Conservation (phyloP, 169 alveolate species). For the Haemoproteus tartakovskyi region DNA sequence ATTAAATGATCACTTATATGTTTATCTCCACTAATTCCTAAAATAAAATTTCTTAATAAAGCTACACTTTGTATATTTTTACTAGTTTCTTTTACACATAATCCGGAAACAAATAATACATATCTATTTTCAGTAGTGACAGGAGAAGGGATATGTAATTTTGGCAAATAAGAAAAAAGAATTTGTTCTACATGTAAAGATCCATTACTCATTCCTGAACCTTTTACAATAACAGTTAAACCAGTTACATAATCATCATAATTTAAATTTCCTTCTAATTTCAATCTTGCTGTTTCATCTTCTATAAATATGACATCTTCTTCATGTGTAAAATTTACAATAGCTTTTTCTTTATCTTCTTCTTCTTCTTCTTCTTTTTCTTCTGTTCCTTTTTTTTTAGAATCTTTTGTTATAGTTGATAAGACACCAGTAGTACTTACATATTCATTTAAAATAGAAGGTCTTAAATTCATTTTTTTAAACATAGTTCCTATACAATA, state of each 20-base stretch:
- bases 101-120: constrained; percentile 60
- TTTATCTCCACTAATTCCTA: constrained; percentile 52
- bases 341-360: no score
- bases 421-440: no score
- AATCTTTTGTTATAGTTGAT: no score
- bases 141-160: constrained; percentile 13
- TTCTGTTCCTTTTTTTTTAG: no score
- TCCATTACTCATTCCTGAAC: constrained; percentile 58
- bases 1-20: constrained; percentile 19
- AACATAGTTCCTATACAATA: constrained; percentile 70
- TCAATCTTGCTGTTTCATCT: constrained; percentile 61
- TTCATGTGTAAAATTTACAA: constrained; percentile 27
- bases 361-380: no score
- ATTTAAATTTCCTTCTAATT: constrained; percentile 60
- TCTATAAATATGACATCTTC: constrained; percentile 46
- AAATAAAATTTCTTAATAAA: constrained; percentile 41
- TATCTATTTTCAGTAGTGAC: constrained; percentile 42
- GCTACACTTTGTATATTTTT: constrained; percentile 14
- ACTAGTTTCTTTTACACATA: constrained; percentile 20
- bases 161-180: constrained; percentile 53
- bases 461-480: constrained; percentile 72
- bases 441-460: constrained; percentile 71
- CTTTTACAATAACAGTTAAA: constrained; percentile 21
- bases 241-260: constrained; percentile 53
- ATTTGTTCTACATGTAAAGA: constrained; percentile 50